These are phyloP conservation scores for Yamadazyma nakazawae DNA, from an alignment of 805 yeast species.

Conservation along the genomic window DNA sequence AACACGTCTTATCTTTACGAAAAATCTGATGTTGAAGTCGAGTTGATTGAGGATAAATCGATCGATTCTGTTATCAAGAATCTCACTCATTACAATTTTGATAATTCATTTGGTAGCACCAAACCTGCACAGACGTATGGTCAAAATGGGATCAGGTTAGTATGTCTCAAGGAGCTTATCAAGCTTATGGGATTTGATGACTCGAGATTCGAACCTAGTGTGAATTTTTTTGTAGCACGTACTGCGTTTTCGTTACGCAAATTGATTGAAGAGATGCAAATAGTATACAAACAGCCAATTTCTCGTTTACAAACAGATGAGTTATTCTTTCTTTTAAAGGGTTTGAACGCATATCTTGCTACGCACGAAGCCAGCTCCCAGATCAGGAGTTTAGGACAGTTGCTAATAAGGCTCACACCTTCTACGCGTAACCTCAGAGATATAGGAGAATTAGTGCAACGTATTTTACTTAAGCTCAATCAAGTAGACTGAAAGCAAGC, in stretches of 20 bases:
- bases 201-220: conserved; percentile 18
- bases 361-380: not conserved
- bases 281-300: conserved; percentile 62
- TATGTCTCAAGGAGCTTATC: conserved; percentile 53
- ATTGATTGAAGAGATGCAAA: conserved; percentile 57
- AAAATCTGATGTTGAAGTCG: conserved; percentile 50
- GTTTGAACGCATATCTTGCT: conserved; percentile 19
- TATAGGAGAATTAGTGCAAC: not conserved
- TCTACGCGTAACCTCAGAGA: not conserved
- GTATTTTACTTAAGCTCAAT: not conserved
- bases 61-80: conserved; percentile 35
- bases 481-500: not conserved
- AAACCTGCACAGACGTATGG: conserved; percentile 42
- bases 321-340: conserved; percentile 44
- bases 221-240: conserved; percentile 50
- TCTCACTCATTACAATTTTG: conserved; percentile 41
- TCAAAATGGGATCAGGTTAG: conserved; percentile 48
- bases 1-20: conserved; percentile 56
- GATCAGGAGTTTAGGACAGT: not conserved
- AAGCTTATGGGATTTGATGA: conserved; percentile 27
- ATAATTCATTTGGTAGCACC: conserved; percentile 62
- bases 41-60: conserved; percentile 22
- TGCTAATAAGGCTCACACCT: not conserved
- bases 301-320: conserved; percentile 66
- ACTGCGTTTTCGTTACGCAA: conserved; percentile 59